Evolutionary conservation across 495 filamentous ascomycete genomes (phyloP), one percentile per base, ranked within the genome.

Genomic region (Tetracladium setigerum): DNA sequence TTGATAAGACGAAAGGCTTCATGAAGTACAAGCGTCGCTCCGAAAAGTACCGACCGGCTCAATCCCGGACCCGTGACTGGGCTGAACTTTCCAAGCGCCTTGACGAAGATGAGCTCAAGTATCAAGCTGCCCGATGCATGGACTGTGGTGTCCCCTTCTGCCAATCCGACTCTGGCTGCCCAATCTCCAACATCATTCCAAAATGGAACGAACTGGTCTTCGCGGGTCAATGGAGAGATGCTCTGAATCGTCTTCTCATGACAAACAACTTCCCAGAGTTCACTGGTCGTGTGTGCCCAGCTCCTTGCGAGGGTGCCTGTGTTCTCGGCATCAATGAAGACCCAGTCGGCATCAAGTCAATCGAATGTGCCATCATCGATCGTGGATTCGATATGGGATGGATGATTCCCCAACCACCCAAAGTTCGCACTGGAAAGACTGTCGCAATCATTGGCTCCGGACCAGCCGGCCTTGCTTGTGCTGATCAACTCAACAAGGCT

Each of bases 201-300:
- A 99, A 99, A 62, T 99, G 89, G 89, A 97, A 96, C 47, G 94
- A 97, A 47, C 60, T 97, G 14, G 83, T 96, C 0, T 96, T 96
- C 71, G 78, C 85, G 60, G 86, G 86, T 59, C 86, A 95, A 58
- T 99, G 92, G 92, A 81, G 81, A 56, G 92, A 97, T 68, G 92
- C 92, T 15, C 81, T 97, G 14, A 94, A 95, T 69, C 84, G 90
- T 40, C 72, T 99, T 30, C 75, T 97, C 47, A 95, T 95, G 88
- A 99, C 92, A 46, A 99, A 99, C 73, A 96, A 97, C 76, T 97
- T 99, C 79, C 92, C 92, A 19, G 92, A 99, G 62, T 97, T 97
- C 68, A 99, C 92, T 53, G 92, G 92, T 39, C 91, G 92, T 69
- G 92, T 99, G 44, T 99, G 92, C 69, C 92, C 92, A 43, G 92